Evolutionary conservation across 805 yeast species (phyloP).

Genomic region (Yarrowia bubula): DNA sequence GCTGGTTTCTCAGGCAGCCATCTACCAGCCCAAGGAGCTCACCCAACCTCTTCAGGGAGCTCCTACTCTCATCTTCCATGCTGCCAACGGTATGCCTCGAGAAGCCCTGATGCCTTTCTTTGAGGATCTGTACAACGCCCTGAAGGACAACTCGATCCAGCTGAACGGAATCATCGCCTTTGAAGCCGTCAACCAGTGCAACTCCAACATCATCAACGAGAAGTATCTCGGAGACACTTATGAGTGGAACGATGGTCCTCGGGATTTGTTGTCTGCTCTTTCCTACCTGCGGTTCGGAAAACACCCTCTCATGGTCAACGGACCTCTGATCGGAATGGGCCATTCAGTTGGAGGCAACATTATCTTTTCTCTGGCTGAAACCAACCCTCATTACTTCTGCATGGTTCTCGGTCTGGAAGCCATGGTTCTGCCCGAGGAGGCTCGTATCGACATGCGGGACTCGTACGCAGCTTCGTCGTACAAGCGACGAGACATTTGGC

Average conservation of each 20-base stretch:
- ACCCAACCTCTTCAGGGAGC: conserved; percentile 12
- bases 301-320: conserved; percentile 27
- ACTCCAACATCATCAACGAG: conserved; percentile 31
- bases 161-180: conserved; percentile 24
- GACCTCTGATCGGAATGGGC: conserved; percentile 32
- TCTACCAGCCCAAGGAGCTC: conserved; percentile 23
- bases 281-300: conserved; percentile 23
- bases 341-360: conserved; percentile 34
- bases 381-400: conserved; percentile 29
- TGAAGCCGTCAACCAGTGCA: conserved; percentile 31
- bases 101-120: conserved; percentile 10
- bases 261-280: conserved; percentile 28
- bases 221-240: conserved; percentile 31
- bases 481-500: conserved; percentile 31
- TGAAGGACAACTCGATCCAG: conserved; percentile 20
- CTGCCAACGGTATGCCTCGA: conserved; percentile 24
- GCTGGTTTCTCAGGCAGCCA: conserved; percentile 1
- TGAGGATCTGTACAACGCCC: neutral
- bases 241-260: conserved; percentile 31
- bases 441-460: neutral
- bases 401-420: conserved; percentile 32
- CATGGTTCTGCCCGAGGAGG: conserved; percentile 28
- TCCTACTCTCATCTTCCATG: conserved; percentile 16
- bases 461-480: conserved; percentile 20
- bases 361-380: conserved; percentile 20